Conservation (phyloP, 148 eudicot genomes). For the Beta vulgaris region DNA sequence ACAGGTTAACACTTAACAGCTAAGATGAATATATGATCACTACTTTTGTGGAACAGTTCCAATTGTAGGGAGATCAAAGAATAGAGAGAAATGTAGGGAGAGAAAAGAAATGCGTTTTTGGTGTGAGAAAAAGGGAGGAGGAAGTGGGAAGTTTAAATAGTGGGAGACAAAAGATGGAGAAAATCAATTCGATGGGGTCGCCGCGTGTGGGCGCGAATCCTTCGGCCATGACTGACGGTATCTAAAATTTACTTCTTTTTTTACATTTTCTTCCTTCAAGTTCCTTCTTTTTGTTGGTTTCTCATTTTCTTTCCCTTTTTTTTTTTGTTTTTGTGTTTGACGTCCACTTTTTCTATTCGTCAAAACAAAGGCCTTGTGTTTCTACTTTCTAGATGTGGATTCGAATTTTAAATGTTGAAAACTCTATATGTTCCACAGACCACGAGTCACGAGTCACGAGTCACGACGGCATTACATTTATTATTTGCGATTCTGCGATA, state of each 20-base stretch:
- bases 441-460: too few species aligned
- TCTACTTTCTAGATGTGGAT: too few species aligned
- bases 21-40: too few species aligned
- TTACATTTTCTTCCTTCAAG: not conserved
- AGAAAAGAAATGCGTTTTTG: not conserved
- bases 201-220: constrained; percentile 37
- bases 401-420: not conserved
- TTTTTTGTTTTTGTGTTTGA: not conserved
- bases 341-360: too few species aligned
- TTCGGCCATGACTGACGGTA: constrained; percentile 26
- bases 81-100: not conserved
- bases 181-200: not conserved
- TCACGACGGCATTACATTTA: not conserved
- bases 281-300: not conserved
- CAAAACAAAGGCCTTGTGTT: too few species aligned
- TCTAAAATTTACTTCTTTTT: constrained; percentile 13
- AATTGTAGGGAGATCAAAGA: too few species aligned
- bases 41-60: too few species aligned
- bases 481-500: too few species aligned
- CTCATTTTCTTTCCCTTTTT: not conserved
- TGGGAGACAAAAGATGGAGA: constrained; percentile 10
- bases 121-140: constrained; percentile 3
- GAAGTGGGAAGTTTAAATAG: constrained; percentile 18
- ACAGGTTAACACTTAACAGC: too few species aligned
- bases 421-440: too few species aligned